phyloP scores from a whole-genome alignment of 805 yeast species.

The Monosporozyma siamensis region DNA sequence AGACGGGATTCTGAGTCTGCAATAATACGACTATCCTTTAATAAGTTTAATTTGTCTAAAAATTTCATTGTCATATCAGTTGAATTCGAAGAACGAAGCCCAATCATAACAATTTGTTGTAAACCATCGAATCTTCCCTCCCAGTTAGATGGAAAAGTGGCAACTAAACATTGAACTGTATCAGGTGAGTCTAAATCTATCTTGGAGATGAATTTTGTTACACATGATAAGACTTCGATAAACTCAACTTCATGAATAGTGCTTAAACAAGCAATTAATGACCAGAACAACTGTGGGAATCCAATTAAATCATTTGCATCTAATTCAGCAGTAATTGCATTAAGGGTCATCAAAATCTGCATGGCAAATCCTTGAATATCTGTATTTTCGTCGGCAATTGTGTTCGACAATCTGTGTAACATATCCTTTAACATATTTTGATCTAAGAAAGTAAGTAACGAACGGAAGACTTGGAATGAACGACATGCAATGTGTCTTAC shows the following conservation, averaged over 20 bases:
- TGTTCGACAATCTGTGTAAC: conserved; percentile 86
- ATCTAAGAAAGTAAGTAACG: conserved; percentile 71
- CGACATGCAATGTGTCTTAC: conserved; percentile 95
- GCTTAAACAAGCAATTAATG: conserved; percentile 80
- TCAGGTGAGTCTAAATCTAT: conserved; percentile 80
- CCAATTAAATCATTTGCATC: conserved; percentile 70
- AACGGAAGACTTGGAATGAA: conserved; percentile 86
- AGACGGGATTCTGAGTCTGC: conserved; percentile 64
- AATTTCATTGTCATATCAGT: conserved; percentile 69
- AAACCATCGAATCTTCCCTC: conserved; percentile 89
- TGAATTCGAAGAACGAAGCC: conserved; percentile 72
- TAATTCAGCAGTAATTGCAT: conserved; percentile 82
- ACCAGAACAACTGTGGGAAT: conserved; percentile 94
- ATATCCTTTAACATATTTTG: conserved; percentile 85
- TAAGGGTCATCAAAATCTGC: conserved; percentile 93
- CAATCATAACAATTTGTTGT: conserved; percentile 69
- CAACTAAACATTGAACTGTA: conserved; percentile 69
- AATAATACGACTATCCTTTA: conserved; percentile 67
- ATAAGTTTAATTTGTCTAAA: conserved; percentile 56
- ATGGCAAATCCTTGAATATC: conserved; percentile 95
- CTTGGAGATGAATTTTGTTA: conserved; percentile 75
- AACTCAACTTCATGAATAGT: conserved; percentile 91
- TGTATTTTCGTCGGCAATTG: conserved; percentile 77
- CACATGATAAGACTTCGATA: conserved; percentile 73
- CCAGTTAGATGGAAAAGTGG: conserved; percentile 93